Evolutionary conservation across 2,329 filamentous ascomycete genomes (phyloP).

Genomic region (Botrytis porri): DNA sequence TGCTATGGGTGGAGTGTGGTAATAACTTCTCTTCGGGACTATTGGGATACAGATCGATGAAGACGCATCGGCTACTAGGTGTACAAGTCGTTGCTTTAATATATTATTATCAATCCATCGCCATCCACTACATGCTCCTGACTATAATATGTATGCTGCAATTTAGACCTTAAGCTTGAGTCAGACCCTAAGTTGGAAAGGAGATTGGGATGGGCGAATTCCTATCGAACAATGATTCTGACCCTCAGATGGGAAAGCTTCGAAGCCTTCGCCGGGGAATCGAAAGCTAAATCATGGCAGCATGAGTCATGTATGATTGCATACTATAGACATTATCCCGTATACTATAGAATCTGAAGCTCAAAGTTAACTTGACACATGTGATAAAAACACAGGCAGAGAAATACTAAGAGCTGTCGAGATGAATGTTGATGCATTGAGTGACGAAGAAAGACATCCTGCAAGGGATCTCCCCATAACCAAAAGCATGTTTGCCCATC

Average conservation of each 20-base stretch:
- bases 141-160: fast-evolving
- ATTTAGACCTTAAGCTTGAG: not conserved
- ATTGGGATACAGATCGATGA: not conserved
- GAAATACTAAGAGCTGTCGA: not conserved
- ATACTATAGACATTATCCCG: not conserved
- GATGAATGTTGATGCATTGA: not conserved
- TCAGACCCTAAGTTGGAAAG: not conserved
- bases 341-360: not conserved
- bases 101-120: not conserved
- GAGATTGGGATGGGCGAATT: not conserved
- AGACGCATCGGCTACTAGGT: not conserved
- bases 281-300: too few relatives aligned
- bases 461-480: not conserved
- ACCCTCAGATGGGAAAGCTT: not conserved
- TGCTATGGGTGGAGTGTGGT: not conserved
- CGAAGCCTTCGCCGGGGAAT: fast-evolving
- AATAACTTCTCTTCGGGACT: not conserved
- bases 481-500: not conserved
- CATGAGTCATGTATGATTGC: fast-evolving
- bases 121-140: not conserved
- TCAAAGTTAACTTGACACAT: not conserved
- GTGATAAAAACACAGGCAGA: not conserved
- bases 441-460: not conserved
- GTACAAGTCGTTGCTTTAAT: not conserved
- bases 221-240: fast-evolving